These are phyloP conservation scores for Clavariopsis aquatica DNA, from an alignment of 495 filamentous ascomycete genomes.

Conservation along the genomic window DNA sequence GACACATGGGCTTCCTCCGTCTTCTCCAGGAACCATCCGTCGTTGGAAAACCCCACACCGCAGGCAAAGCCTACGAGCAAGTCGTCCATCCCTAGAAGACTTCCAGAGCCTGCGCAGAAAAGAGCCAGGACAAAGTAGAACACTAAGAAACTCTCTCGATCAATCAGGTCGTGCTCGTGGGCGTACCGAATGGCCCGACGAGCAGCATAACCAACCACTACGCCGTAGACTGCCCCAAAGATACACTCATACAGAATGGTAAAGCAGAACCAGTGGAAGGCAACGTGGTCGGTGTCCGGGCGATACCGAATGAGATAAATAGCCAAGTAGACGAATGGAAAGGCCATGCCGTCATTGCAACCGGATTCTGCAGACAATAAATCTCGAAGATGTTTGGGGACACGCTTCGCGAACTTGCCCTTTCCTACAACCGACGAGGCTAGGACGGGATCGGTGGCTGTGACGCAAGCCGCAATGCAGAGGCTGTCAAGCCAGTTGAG, in stretches of 20 bases:
- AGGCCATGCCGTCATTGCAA: constrained; percentile 99
- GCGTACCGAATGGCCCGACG: constrained; percentile 89
- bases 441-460: constrained; percentile 95
- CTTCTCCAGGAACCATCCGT: constrained; percentile 98
- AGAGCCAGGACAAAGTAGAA: constrained; percentile 98
- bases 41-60: constrained; percentile 97
- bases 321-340: constrained; percentile 94
- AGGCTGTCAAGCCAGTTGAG: constrained; percentile 89
- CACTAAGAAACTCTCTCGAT: constrained; percentile 94
- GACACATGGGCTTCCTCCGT: constrained; percentile 98
- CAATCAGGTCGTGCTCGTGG: constrained; percentile 82
- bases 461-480: constrained; percentile 86
- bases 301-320: constrained; percentile 84
- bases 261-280: constrained; percentile 84
- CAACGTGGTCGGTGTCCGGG: constrained; percentile 63
- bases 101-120: constrained; percentile 94
- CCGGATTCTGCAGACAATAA: constrained; percentile 95
- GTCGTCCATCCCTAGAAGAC: constrained; percentile 90
- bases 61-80: constrained; percentile 94
- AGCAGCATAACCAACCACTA: constrained; percentile 81
- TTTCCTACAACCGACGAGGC: constrained; percentile 98
- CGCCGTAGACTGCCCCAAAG: constrained; percentile 87
- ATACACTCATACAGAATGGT: constrained; percentile 96
- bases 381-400: constrained; percentile 96
- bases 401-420: constrained; percentile 95